A percentile compares a stretch with the other conserved stretches of the same genome.
These are phyloP conservation scores for Paulownia fortunei DNA, from an alignment of 257 asterid species.

Conservation along the genomic window DNA sequence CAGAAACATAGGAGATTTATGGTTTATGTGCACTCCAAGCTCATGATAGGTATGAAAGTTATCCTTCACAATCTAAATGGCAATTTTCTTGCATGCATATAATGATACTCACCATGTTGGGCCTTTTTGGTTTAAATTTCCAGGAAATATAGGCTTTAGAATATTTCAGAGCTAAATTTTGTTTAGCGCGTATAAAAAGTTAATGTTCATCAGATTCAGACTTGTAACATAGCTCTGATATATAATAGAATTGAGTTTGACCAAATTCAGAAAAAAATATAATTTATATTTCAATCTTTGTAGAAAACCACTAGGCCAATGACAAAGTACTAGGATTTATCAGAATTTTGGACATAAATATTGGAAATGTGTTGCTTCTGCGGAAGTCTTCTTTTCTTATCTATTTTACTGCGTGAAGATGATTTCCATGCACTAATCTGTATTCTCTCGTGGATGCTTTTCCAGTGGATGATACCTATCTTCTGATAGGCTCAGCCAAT, in stretches of 20 bases:
- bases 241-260: not conserved
- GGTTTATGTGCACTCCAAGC: conserved; percentile 94
- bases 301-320: too few relatives aligned
- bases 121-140: not conserved
- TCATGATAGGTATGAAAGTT: conserved; percentile 76
- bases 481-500: conserved; percentile 85
- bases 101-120: not conserved
- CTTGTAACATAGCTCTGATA: not conserved
- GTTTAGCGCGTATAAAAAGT: not conserved
- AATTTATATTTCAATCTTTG: too few relatives aligned
- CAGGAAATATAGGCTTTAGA: not conserved
- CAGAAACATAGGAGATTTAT: conserved; percentile 85
- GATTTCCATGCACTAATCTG: conserved; percentile 6
- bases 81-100: not conserved
- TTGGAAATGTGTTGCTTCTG: too few relatives aligned
- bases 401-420: not conserved
- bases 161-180: too few relatives aligned
- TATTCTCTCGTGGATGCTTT: conserved; percentile 1
- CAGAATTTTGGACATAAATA: not conserved
- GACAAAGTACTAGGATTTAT: too few relatives aligned
- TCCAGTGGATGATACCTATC: conserved; percentile 82
- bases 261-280: too few relatives aligned
- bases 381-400: not conserved
- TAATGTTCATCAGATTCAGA: not conserved
- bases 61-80: not conserved